Percentiles rank a stretch among this genome's conserved stretches.
Conservation (phyloP, 140 eudicot species). For the Anethum foeniculum region DNA sequence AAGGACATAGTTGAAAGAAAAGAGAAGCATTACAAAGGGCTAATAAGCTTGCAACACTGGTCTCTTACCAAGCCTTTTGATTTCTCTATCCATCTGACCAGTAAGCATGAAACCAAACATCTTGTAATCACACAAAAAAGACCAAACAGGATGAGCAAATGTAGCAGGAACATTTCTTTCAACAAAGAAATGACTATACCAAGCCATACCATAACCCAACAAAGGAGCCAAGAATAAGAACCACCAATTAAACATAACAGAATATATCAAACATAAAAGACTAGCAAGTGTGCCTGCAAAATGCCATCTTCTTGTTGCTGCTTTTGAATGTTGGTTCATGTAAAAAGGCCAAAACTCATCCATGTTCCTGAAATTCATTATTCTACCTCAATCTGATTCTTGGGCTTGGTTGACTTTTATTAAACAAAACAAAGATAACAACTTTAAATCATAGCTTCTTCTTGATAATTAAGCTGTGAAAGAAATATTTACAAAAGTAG, state of each 20-base stretch:
- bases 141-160: conserved; percentile 92
- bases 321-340: conserved; percentile 79
- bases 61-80: conserved; percentile 94
- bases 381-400: too few relatives aligned
- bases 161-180: conserved; percentile 91
- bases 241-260: conserved; percentile 71
- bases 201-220: conserved; percentile 80
- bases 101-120: conserved; percentile 97
- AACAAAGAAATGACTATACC: conserved; percentile 91
- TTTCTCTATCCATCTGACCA: conserved; percentile 93
- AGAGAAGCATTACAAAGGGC: too few relatives aligned
- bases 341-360: conserved; percentile 92
- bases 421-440: not conserved
- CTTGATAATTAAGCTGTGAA: not conserved
- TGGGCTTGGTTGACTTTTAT: conserved; percentile 10
- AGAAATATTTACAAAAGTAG: too few relatives aligned
- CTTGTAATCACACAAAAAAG: conserved; percentile 80
- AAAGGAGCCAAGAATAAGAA: conserved; percentile 58
- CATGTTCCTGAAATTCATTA: conserved; percentile 79
- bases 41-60: conserved; percentile 63
- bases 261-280: conserved; percentile 44
- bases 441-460: not conserved
- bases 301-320: conserved; percentile 96
- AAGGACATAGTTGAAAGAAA: not conserved
- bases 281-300: conserved; percentile 77